Evolutionary conservation across 306 rosid species (phyloP), one percentile per base, ranked within the genome.

Genomic region (Vigna mungo): DNA sequence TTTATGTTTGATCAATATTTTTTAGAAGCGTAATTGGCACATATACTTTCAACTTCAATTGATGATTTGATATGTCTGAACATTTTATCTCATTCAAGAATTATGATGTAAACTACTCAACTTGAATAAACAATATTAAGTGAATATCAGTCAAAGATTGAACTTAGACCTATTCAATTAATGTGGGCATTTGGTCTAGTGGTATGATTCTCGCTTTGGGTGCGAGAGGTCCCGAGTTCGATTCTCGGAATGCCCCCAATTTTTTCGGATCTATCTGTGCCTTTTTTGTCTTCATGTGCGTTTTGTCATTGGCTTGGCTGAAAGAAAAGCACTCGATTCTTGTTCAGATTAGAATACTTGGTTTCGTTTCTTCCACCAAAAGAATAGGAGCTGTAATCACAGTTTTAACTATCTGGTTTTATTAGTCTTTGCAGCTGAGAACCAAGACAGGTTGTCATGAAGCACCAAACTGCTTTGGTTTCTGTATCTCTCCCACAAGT

Each of bases 131-230:
- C 9, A 23, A 25, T 27, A 13, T 10, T 64, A 10, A 18, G 1
- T 27, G 15, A 37, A 16, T 67, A 34, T 14, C 67, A 11, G 20
- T 60, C 17, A 36, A 1, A 51, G 1, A 6, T 51, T 51, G 18
- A 3, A 51, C 21, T 51, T 51, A 2, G 21, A 9, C 18, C 7
- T 2, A n/a, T 7, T 9, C 1, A n/a, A 0, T n/a, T 10, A 34
- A 44, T 10, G 47, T 36, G 59, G 59, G 83, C 87, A 80, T 85
- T 79, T 80, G 86, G 89, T 87, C 89, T 83, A 85, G 85, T 79
- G 90, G 88, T 85, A 85, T 85, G 93, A 87, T 88, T 86, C 87
- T 86, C 80, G 88, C 90, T 89, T 89, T 41, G 89, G 89, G 93
- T 81, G 87, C 86, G 71, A 87, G 88, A 87, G 84, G 91, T 87